A percentile compares a stretch with the other conserved stretches of the same genome.
Evolutionary conservation across 768 basidiomycete species (phyloP).

Genomic region (Tulasnella sp.): DNA sequence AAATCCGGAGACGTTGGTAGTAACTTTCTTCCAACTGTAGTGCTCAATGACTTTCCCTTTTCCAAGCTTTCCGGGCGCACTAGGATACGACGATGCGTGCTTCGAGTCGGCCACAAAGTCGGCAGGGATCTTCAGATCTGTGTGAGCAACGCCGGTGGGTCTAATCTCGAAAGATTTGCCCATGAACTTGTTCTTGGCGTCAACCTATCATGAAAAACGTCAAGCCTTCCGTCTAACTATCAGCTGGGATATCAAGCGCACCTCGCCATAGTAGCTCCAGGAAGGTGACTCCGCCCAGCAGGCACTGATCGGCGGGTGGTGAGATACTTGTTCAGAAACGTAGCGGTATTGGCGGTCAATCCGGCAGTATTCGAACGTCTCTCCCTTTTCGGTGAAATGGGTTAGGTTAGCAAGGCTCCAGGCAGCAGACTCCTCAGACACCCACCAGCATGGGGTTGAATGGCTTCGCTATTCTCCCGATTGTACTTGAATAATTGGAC

Average conservation of each 20-base stretch:
- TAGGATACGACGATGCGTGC: constrained; percentile 8
- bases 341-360: constrained; percentile 86
- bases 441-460: constrained; percentile 91
- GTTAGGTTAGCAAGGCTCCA: not conserved
- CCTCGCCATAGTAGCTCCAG: constrained; percentile 90
- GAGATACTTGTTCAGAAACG: constrained; percentile 92
- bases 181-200: constrained; percentile 94
- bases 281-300: constrained; percentile 86
- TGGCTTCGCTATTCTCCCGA: constrained; percentile 93
- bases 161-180: constrained; percentile 95
- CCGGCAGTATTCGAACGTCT: constrained; percentile 91
- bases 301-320: constrained; percentile 94
- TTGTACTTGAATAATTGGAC: constrained; percentile 95
- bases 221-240: not conserved
- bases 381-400: constrained; percentile 43
- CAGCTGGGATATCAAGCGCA: constrained; percentile 24
- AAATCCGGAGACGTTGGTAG: constrained; percentile 84
- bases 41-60: constrained; percentile 65
- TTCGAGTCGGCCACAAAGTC: constrained; percentile 43
- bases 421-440: constrained; percentile 18
- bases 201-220: constrained; percentile 49
- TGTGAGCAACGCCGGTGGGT: constrained; percentile 91
- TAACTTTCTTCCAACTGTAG: constrained; percentile 94
- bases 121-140: constrained; percentile 66
- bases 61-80: constrained; percentile 1